Evolutionary conservation across 2,329 filamentous ascomycete genomes (phyloP), one percentile per base, ranked within the genome.

Genomic region (Ophiostoma novo-ulmi): DNA sequence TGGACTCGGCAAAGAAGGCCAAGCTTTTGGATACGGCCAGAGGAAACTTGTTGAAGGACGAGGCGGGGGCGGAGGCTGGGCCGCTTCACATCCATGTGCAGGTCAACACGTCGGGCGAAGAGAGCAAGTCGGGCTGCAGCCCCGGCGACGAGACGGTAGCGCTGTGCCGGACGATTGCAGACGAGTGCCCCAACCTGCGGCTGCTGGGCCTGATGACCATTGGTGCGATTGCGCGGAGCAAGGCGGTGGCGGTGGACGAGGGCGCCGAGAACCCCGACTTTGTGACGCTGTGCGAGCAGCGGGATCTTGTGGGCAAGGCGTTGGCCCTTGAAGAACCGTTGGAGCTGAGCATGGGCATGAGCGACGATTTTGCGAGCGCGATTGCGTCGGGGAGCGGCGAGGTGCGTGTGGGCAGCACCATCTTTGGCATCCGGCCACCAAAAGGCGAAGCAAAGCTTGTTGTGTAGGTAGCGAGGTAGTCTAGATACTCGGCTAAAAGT

Each of bases 271-370:
- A 98, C 78, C 93, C 96, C 79, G 95, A 99, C 80, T 98, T 98
- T 78, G 79, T 88, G 5, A 78, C 81, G 5, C 79, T 99, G 77
- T 83, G 82, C 68, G 85, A 90, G 76, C 89, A 91, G 78, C 83
- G 92, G 70, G 91, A 96, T 78, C 79, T 87, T 17, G 88, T 97
- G 1, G 86, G 84, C 2, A 77, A 81, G 76, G 72, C 67, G 10
- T 70, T 73, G 13, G 58, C 39, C 3, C 89, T 89, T 20, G 10
- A n/a, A 0, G 17, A 17, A 6, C 80, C 82, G n/a, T 84, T 97
- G 76, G 93, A 97, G 82, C 80, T 98, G 80, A 97, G 94, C 80
- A 99, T 99, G 94, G 94, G 94, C 7, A 99, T 99, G 95, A 97
- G 93, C 78, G 89, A 92, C 77, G 95, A 99, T 80, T 99, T 94